Evolutionary conservation across 1,284 basidiomycete genomes (phyloP).

Genomic region (Sporisorium iseilematis-ciliati): DNA sequence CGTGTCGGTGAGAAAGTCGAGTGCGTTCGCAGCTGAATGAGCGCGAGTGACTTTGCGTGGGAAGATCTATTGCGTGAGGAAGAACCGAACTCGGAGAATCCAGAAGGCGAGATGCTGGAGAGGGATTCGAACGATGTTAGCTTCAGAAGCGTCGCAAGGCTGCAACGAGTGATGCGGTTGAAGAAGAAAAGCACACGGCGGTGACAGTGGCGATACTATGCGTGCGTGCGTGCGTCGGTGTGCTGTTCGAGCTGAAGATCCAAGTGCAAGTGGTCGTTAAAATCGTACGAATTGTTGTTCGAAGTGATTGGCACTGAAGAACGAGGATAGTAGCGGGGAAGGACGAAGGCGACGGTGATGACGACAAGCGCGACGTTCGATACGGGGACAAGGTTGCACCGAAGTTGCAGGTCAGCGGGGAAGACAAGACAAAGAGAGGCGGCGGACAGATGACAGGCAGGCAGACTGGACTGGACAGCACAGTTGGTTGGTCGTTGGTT

Average conservation of each 20-base stretch:
- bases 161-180: not conserved
- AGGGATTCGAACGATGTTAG: not conserved
- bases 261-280: not conserved
- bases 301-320: not conserved
- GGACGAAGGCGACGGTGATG: not conserved
- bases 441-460: not conserved
- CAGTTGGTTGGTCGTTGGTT: not conserved
- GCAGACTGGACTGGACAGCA: too few species aligned
- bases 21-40: not conserved
- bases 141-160: conserved; percentile 1
- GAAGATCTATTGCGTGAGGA: not conserved
- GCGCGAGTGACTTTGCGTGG: not conserved
- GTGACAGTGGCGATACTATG: not conserved
- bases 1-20: not conserved
- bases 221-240: not conserved
- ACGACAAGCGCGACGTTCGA: not conserved
- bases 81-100: not conserved
- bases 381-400: conserved; percentile 2
- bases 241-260: not conserved
- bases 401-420: conserved; percentile 6
- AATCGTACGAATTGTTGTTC: not conserved
- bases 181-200: not conserved
- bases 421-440: not conserved
- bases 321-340: not conserved
- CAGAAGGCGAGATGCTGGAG: not conserved